A percentile compares a stretch with the other conserved stretches of the same genome.
These are phyloP conservation scores for Solanum infundibuliforme DNA, from an alignment of 257 asterid species.

Conservation along the genomic window DNA sequence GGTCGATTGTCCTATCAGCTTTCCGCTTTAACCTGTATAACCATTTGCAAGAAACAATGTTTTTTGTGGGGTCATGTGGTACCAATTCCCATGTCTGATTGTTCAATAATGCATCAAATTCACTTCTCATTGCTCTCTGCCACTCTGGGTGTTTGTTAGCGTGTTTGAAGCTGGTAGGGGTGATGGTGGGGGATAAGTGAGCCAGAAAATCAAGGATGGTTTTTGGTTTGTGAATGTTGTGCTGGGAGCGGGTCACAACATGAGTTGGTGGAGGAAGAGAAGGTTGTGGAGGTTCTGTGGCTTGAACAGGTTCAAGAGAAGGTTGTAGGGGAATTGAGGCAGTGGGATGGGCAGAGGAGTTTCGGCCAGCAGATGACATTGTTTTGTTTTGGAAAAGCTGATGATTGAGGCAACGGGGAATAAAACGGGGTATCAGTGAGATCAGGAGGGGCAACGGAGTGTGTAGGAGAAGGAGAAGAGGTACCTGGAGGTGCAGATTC, in stretches of 20 bases:
- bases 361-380: not conserved
- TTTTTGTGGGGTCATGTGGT: not conserved
- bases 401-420: not conserved
- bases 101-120: not conserved
- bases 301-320: not conserved
- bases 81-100: not conserved
- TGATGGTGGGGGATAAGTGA: not conserved
- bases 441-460: not conserved
- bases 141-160: not conserved
- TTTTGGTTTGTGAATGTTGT: too few species aligned
- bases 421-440: not conserved
- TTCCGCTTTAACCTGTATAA: not conserved
- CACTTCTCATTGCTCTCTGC: not conserved
- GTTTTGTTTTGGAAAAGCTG: not conserved
- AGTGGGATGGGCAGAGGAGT: not conserved
- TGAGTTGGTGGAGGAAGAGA: not conserved
- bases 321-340: not conserved
- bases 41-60: not conserved
- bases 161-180: not conserved
- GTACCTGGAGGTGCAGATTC: not conserved
- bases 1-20: not conserved
- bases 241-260: not conserved
- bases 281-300: not conserved
- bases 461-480: not conserved
- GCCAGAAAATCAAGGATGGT: not conserved